These are phyloP conservation scores for Drosera spatulata DNA, from an alignment of 179 eudicot species.

Conservation along the genomic window DNA sequence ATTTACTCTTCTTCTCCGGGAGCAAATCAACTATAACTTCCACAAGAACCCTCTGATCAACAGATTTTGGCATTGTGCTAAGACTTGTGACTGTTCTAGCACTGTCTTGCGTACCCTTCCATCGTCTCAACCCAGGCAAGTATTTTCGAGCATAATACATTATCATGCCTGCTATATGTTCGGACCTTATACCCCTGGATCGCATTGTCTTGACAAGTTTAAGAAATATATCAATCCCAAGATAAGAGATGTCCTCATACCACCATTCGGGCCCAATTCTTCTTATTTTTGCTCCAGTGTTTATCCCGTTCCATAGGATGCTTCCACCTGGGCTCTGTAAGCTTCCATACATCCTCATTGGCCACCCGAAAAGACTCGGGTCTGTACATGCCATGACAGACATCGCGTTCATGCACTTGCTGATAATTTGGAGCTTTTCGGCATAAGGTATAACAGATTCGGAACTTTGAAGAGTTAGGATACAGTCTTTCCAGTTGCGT, in stretches of 20 bases:
- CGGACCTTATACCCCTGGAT: slow-evolving; percentile 61
- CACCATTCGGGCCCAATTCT: slow-evolving; percentile 92
- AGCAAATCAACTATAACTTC: slow-evolving; percentile 60
- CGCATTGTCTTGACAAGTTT: slow-evolving; percentile 62
- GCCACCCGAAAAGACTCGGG: slow-evolving; percentile 97
- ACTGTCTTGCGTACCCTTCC: slow-evolving; percentile 54
- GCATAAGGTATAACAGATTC: slow-evolving; percentile 44
- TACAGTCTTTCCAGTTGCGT: slow-evolving; percentile 79
- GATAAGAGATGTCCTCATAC: slow-evolving; percentile 85
- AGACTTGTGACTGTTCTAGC: slow-evolving; percentile 62
- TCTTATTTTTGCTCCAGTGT: slow-evolving; percentile 85
- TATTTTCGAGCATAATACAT: slow-evolving; percentile 78
- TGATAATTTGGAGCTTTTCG: slow-evolving; percentile 47
- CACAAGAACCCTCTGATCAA: slow-evolving; percentile 58
- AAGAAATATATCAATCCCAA: slow-evolving; percentile 52
- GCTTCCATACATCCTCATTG: slow-evolving; percentile 96
- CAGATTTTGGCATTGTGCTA: slow-evolving; percentile 60
- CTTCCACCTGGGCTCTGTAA: slow-evolving; percentile 98
- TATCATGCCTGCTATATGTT: slow-evolving; percentile 57
- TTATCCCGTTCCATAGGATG: slow-evolving; percentile 94
- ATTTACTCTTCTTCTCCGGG: slow-evolving; percentile 70
- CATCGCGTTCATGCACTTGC: slow-evolving; percentile 54
- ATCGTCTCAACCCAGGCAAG: slow-evolving; percentile 74
- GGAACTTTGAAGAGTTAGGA: slow-evolving; percentile 69
- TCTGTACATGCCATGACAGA: slow-evolving; percentile 93